Conservation (phyloP, 2,329 filamentous ascomycete species). For the Diaporthe helianthi region DNA sequence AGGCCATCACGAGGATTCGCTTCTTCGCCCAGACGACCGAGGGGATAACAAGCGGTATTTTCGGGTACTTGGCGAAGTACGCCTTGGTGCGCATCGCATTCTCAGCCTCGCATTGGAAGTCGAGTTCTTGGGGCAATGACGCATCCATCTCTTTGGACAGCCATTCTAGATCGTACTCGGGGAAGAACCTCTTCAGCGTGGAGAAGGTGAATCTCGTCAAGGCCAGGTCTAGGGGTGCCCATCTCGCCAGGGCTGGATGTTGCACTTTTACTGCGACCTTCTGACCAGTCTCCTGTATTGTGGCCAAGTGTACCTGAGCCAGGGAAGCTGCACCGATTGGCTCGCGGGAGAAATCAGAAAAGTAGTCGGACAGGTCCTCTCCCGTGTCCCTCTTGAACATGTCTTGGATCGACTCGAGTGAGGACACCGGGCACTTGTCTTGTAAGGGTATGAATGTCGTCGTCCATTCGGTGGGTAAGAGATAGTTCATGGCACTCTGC, state of each 20-base stretch:
- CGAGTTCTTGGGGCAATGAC: conserved; percentile 88
- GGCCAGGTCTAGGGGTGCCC: conserved; percentile 85
- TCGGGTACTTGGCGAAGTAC: conserved; percentile 78
- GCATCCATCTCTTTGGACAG: conserved; percentile 90
- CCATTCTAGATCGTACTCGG: conserved; percentile 98
- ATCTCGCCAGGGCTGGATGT: conserved; percentile 87
- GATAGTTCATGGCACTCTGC: conserved; percentile 91
- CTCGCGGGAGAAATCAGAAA: conserved; percentile 79
- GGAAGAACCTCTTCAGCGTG: conserved; percentile 90
- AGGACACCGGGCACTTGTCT: conserved; percentile 93
- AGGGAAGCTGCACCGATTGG: conserved; percentile 94
- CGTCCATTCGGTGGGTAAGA: conserved; percentile 91
- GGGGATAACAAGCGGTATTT: conserved; percentile 86
- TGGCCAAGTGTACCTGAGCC: conserved; percentile 92
- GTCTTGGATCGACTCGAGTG: conserved; percentile 80
- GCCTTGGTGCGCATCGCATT: conserved; percentile 82
- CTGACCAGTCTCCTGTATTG: conserved; percentile 81
- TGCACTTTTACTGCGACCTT: conserved; percentile 97
- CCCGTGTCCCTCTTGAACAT: conserved; percentile 91
- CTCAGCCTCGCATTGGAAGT: conserved; percentile 84
- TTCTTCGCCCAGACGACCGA: conserved; percentile 88
- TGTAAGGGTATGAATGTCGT: conserved; percentile 95
- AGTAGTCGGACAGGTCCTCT: conserved; percentile 78
- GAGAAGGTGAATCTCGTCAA: conserved; percentile 90
- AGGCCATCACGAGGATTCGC: conserved; percentile 94